phyloP scores from a whole-genome alignment of 805 yeast species.

The Ogataea pilisensis region DNA sequence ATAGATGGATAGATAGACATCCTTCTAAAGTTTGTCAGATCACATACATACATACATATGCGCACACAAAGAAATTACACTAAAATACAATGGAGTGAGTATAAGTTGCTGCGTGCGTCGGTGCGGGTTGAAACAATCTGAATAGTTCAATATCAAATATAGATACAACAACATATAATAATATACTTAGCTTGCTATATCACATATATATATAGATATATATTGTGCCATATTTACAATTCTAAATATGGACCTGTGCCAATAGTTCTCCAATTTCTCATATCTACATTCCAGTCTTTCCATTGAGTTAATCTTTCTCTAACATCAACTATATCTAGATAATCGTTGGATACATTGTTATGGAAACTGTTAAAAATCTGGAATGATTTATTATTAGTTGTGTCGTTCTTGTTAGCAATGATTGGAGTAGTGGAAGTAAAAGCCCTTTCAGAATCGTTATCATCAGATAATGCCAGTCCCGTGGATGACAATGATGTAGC shows the following conservation, averaged over 20 bases:
- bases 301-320: slow-evolving; percentile 61
- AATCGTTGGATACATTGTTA: slow-evolving; percentile 25
- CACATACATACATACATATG: too few relatives aligned
- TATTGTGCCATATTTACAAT: slow-evolving; percentile 22
- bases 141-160: too few relatives aligned
- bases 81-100: too few relatives aligned
- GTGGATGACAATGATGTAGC: neutral
- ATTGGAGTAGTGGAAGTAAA: too few relatives aligned
- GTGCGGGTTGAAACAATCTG: too few relatives aligned
- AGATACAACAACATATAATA: too few relatives aligned
- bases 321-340: slow-evolving; percentile 49
- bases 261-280: slow-evolving; percentile 74
- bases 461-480: too few relatives aligned
- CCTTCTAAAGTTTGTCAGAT: too few relatives aligned
- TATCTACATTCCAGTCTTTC: slow-evolving; percentile 84
- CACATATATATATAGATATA: slow-evolving; percentile 6
- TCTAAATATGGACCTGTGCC: slow-evolving; percentile 63
- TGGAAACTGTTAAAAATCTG: slow-evolving; percentile 21
- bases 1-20: too few relatives aligned
- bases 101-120: too few relatives aligned
- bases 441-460: neutral
- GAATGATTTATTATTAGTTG: slow-evolving; percentile 22
- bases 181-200: too few relatives aligned
- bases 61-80: too few relatives aligned
- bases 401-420: slow-evolving; percentile 7